phyloP scores from a whole-genome alignment of 164 flowering plant species.

The Aristolochia californica region DNA sequence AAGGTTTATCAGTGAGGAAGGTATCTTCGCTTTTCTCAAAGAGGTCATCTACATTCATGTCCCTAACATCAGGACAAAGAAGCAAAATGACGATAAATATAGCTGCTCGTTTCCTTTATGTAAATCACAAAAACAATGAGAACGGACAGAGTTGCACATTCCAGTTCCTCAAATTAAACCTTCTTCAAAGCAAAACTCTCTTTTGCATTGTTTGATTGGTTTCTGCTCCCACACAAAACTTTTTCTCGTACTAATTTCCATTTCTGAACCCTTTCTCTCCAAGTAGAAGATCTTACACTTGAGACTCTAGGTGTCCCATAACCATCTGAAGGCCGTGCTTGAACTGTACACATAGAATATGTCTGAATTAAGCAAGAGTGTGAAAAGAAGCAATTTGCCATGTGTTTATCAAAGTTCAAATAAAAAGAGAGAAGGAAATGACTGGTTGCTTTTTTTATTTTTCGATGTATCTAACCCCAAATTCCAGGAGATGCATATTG shows the following conservation, averaged over 20 bases:
- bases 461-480: not conserved
- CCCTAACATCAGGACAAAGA: conserved; percentile 8
- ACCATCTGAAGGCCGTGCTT: not conserved
- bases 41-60: conserved; percentile 8
- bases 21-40: conserved; percentile 16
- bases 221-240: conserved; percentile 2
- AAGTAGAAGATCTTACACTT: conserved; percentile 11
- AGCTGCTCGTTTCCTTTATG: not conserved
- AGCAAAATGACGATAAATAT: not conserved
- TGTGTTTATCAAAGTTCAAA: not conserved
- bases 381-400: not conserved
- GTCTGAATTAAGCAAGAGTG: not conserved
- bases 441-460: not conserved
- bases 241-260: conserved; percentile 13
- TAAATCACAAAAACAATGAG: not conserved
- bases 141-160: conserved; percentile 8
- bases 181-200: conserved; percentile 5
- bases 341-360: conserved; percentile 4
- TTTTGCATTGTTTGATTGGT: conserved; percentile 4
- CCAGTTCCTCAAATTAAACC: conserved; percentile 5
- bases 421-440: not conserved
- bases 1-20: conserved; percentile 16
- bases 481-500: not conserved
- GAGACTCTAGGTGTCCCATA: not conserved
- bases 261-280: conserved; percentile 14